Evolutionary conservation across 2,329 filamentous ascomycete species (phyloP).

Genomic region (Ophiosphaerella herpotricha): DNA sequence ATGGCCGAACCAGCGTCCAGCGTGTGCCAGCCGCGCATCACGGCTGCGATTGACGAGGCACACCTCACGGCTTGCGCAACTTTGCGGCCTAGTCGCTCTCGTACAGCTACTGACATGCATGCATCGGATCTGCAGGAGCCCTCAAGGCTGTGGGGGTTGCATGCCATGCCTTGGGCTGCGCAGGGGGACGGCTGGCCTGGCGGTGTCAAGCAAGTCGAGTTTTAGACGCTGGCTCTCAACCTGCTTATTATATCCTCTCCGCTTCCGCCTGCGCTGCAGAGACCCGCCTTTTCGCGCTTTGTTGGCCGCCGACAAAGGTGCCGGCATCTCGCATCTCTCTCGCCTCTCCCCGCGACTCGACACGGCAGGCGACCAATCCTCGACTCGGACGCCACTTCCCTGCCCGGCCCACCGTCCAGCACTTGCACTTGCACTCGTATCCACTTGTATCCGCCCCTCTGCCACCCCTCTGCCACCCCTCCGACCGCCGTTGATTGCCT

Average conservation of each 20-base stretch:
- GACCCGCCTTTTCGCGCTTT: constrained; percentile 20
- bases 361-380: constrained; percentile 4
- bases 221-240: constrained; percentile 5
- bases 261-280: constrained; percentile 7
- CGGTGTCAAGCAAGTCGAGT: constrained; percentile 12
- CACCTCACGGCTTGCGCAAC: background rate
- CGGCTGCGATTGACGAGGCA: too few relatives aligned
- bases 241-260: constrained; percentile 14
- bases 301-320: background rate
- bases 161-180: background rate
- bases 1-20: too few relatives aligned
- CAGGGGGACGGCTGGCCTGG: constrained; percentile 15
- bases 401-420: background rate
- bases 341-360: constrained; percentile 8
- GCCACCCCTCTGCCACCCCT: background rate
- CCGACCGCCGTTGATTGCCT: background rate
- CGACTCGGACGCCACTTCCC: constrained; percentile 11
- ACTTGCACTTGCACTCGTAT: constrained; percentile 2
- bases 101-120: background rate
- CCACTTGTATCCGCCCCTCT: constrained; percentile 1
- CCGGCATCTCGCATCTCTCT: background rate
- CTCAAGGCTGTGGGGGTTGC: constrained; percentile 10
- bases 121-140: background rate
- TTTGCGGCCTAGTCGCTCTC: background rate
- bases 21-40: too few relatives aligned